Evolutionary conservation across 148 eudicot species (phyloP), one percentile per base, ranked within the genome.

Genomic region (Chenopodium berlandieri): DNA sequence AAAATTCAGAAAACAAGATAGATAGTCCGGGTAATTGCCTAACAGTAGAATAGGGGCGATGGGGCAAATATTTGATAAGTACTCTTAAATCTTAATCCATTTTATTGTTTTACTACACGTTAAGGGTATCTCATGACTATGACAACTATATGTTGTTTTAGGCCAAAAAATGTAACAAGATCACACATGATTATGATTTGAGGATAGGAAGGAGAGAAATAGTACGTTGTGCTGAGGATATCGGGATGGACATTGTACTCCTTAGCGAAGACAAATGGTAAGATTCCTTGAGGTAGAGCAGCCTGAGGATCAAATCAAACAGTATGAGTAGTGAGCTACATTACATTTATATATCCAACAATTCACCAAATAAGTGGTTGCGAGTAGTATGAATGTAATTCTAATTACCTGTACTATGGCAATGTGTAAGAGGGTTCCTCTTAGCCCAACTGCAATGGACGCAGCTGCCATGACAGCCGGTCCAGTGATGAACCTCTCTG

Each of bases 381-480:
- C 7, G 6, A 11, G 8, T 27, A 22, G n/a, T 23, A 23, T 10
- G 30, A 27, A 34, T 77, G 12, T 76, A 34, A 10, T 22, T 12
- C 34, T 14, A 50, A 56, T 13, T 56, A 89, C 95, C 92, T 93
- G 95, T 23, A 93, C 97, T 69, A 93, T 93, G 47, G 95, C 97
- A 37, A 93, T 80, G 78, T 84, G 97, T 79, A 93, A 85, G 27
- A 93, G 90, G 9, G 80, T 85, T 0, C 97, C 95, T 16, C 88
- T 83, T 23, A 93, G 78, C 12, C 97, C 95, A 34, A 93, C 86
- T 0, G 92, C 95, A 54, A 89, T 76, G 0, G 97, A 93, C 22
- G 95, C 91, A n/a, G 91, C 92, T 0, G 92, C 94, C 97, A 91
- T 93, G 30, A 93, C 92, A 34, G 94, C 94, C 0, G 97, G 97